Evolutionary conservation across 2,329 filamentous ascomycete species (phyloP), one percentile per base, ranked within the genome.

Genomic region (Penicillium sp.): DNA sequence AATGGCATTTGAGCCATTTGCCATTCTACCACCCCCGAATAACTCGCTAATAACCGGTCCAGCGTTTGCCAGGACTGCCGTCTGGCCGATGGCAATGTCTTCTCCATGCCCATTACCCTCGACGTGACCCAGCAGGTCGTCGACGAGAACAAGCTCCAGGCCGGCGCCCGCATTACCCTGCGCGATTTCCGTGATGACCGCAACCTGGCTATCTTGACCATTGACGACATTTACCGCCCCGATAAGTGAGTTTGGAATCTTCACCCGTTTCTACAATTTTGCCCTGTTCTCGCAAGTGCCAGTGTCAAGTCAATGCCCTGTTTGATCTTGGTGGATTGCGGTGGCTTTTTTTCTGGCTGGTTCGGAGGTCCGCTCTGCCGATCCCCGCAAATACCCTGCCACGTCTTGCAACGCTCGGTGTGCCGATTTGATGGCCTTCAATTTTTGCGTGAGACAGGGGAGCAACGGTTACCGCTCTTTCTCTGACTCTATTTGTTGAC

Each of bases 141-240:
- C 74, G 84, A 94, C 66, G 83, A 88, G 70, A 76, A 89, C 35
- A 87, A 86, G 64, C 84, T 97, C 73, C 90, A 95, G 85, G 73
- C 90, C 28, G 92, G 93, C 56, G 85, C 89, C 59, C 88, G 92
- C 69, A 83, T 98, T 73, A 91, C 92, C 42, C 90, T 99, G 65
- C 90, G 94, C 71, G 95, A 99, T 77, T 92, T 96, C 82, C 89
- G 95, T 76, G 95, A 99, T 78, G 95, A 99, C 82, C 88, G 90
- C 73, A 96, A 96, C 79, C 83, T 99, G 67, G 95, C 92, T 71
- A 99, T 99, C 76, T 83, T 99, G 74, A 98, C 91, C 49, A 87
- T 99, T 59, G 92, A 97, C 62, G 95, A 99, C 78, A 84, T 99
- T 71, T 99, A 99, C 86, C 87, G 84, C 77, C 94, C 95, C 60